Base-by-base conservation (phyloP, 148 eudicot species). In the Simmondsia chinensis region DNA sequence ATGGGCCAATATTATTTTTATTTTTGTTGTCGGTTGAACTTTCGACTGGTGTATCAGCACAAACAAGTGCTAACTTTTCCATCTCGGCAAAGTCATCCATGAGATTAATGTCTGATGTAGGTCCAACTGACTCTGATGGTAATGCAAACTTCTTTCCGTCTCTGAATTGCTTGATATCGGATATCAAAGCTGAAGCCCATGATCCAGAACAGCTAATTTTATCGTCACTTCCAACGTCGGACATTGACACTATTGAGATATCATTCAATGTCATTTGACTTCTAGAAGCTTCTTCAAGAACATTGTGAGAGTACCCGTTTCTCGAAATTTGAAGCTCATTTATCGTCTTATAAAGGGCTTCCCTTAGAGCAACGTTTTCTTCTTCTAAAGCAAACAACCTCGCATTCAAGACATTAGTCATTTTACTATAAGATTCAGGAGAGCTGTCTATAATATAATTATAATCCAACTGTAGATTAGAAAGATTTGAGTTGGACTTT, bases 61-160 rank as follows among this genome's bases (percentile, higher is more conserved):
- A 67, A 28, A 68, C 80, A n/a, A 82, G 49, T 7, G 95, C 95
- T 53, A 85, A 47, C 58, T 85, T 91, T 68, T 91, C 97, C 95
- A 91, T 91, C 68, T 91, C 97, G 21, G 60, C 85, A 54, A 91
- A 91, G 46, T 91, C 97, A 68, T 85, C 97, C 97, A 91, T 84
- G 48, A 85, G 68, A 82, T 68, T 68, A 4, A 79, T 79, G 39
- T 76, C 95, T 23, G 85, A 70, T 61, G 61, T 51, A n/a, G n/a
- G n/a, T 39, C 68, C 84, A 33, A 63, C 69, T 44, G 73, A 40
- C 52, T 60, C 64, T 51, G 63, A 57, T n/a, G 74, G 70, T 10
- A 32, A 43, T 10, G 57, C 47, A 20, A 63, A 69, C 30, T 60
- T 50, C 41, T 61, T 76, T 43, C 71, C 72, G 44, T 52, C 61